These are phyloP conservation scores for Patellifolia procumbens DNA, from an alignment of 179 eudicot species.

Conservation along the genomic window DNA sequence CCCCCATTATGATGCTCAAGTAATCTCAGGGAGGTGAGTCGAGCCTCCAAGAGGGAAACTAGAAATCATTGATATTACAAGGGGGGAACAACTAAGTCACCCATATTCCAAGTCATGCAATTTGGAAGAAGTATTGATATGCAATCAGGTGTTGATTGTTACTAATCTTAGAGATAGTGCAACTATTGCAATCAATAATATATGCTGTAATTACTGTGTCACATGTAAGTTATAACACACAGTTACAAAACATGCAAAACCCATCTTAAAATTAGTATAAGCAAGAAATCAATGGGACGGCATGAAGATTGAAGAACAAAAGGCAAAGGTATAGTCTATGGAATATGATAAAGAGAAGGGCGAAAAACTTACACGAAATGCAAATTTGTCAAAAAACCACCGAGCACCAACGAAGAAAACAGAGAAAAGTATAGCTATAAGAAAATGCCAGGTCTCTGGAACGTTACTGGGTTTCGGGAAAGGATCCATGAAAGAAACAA, in stretches of 20 bases:
- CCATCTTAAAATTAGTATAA: background rate
- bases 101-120: background rate
- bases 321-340: background rate
- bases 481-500: slow-evolving; percentile 50
- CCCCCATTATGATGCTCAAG: background rate
- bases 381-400: slow-evolving; percentile 62
- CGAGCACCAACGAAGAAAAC: slow-evolving; percentile 60
- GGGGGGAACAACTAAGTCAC: background rate
- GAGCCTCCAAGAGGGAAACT: background rate
- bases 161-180: background rate
- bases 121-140: background rate
- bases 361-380: slow-evolving; percentile 60
- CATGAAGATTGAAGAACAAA: background rate
- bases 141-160: background rate
- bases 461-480: slow-evolving; percentile 40
- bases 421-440: slow-evolving; percentile 52
- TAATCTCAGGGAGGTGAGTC: background rate
- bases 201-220: background rate
- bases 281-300: background rate
- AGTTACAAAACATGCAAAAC: background rate
- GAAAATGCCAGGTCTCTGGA: slow-evolving; percentile 53
- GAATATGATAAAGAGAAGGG: background rate
- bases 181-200: background rate
- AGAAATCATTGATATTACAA: background rate
- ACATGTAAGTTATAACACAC: background rate